Evolutionary conservation across 345 rosid species (phyloP).

Genomic region (Salix purpurea): DNA sequence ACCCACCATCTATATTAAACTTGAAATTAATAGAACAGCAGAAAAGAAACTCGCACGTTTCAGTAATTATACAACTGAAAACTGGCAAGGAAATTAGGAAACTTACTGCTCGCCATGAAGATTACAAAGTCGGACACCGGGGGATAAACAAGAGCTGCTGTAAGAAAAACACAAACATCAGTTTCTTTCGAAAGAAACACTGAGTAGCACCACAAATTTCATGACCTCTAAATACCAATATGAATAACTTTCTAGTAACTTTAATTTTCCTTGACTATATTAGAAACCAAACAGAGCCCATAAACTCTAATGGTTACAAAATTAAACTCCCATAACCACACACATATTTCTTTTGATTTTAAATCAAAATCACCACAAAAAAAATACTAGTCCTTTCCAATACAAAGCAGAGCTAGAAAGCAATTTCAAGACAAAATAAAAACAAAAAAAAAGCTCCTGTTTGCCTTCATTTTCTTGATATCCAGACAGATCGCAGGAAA

Average conservation of each 20-base stretch:
- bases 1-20: not conserved
- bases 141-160: not conserved
- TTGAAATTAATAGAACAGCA: not conserved
- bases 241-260: not conserved
- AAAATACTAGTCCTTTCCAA: not conserved
- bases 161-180: not conserved
- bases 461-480: not conserved
- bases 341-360: not conserved
- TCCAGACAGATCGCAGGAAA: not conserved
- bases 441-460: not conserved
- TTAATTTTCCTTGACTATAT: not conserved
- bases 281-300: not conserved
- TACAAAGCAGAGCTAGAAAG: not conserved
- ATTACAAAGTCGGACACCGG: not conserved
- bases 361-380: not conserved
- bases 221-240: not conserved
- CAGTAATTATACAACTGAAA: not conserved
- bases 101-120: slow-evolving; percentile 40
- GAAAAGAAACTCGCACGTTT: not conserved
- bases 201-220: not conserved
- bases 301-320: not conserved
- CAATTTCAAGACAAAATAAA: not conserved
- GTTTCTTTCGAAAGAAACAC: not conserved
- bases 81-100: not conserved
- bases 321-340: not conserved